phyloP scores from a whole-genome alignment of 2,329 filamentous ascomycete species.

The Penicillium hesseltinei region DNA sequence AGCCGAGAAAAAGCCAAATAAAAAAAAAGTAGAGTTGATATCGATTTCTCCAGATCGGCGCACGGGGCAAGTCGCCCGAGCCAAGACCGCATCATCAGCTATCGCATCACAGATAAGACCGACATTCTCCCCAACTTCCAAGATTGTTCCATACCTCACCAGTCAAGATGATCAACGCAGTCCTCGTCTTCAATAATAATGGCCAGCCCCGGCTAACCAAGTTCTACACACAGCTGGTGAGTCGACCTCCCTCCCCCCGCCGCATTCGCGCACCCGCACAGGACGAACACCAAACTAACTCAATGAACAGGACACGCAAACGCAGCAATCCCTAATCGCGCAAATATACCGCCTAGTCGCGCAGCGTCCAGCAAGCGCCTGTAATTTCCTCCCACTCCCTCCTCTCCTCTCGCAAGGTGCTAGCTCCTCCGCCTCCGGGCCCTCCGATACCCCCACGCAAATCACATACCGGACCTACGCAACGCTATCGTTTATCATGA shows the following conservation, averaged over 20 bases:
- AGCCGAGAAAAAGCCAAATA: neutral
- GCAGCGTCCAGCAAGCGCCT: constrained; percentile 84
- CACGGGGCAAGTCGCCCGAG: constrained; percentile 18
- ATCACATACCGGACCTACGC: constrained; percentile 98
- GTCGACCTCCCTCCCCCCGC: constrained; percentile 13
- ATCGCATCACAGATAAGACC: constrained; percentile 14
- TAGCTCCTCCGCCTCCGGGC: constrained; percentile 52
- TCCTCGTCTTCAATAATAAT: constrained; percentile 97
- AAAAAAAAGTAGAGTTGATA: neutral
- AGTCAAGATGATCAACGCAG: constrained; percentile 86
- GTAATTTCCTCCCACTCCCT: constrained; percentile 88
- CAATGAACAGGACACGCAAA: constrained; percentile 76
- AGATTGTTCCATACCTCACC: neutral
- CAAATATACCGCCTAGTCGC: constrained; percentile 97
- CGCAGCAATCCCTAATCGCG: constrained; percentile 92
- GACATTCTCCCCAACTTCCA: neutral
- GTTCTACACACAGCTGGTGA: constrained; percentile 94
- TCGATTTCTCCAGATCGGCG: constrained; percentile 21
- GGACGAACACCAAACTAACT: constrained; percentile 8
- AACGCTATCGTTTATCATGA: constrained; percentile 97
- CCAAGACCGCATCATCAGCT: constrained; percentile 12
- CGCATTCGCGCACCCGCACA: neutral
- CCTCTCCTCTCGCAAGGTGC: constrained; percentile 59
- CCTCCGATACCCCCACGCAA: constrained; percentile 86
- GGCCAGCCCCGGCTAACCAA: constrained; percentile 95